Evolutionary conservation across 768 basidiomycete genomes (phyloP).

Genomic region (Ramaria sp.): DNA sequence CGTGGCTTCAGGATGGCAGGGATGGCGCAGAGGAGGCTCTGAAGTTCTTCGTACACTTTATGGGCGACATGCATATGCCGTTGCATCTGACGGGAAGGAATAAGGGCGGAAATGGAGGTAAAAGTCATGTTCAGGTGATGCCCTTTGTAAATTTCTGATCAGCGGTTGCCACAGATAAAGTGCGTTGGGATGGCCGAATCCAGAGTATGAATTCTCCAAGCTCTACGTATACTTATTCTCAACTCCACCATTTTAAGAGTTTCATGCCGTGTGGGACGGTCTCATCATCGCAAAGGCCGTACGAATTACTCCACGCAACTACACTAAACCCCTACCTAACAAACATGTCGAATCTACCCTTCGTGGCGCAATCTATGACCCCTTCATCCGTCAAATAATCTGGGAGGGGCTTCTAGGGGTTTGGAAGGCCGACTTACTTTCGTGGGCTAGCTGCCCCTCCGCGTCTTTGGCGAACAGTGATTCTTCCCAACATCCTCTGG

Average conservation of each 20-base stretch:
- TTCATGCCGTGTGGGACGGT: conserved; percentile 85
- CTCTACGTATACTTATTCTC: not conserved
- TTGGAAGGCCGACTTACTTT: conserved; percentile 47
- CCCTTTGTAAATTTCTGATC: not conserved
- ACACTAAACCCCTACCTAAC: conserved; percentile 61
- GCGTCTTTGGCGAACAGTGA: conserved; percentile 4
- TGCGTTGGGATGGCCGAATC: conserved; percentile 64
- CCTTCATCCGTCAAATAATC: conserved; percentile 77
- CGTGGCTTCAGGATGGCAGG: conserved; percentile 32
- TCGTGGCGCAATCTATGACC: conserved; percentile 75
- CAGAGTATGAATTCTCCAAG: conserved; percentile 29
- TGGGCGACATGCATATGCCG: conserved; percentile 92
- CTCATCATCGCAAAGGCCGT: conserved; percentile 75
- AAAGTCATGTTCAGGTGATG: conserved; percentile 14
- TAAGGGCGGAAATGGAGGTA: conserved; percentile 72
- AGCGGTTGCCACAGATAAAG: conserved; percentile 32
- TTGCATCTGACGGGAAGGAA: conserved; percentile 84
- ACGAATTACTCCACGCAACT: conserved; percentile 62
- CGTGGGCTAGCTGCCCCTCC: conserved; percentile 62
- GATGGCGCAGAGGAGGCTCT: conserved; percentile 62
- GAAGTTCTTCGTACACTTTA: conserved; percentile 86
- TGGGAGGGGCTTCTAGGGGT: conserved; percentile 70
- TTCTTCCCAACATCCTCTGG: not conserved
- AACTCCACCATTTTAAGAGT: conserved; percentile 30
- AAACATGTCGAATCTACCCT: conserved; percentile 54